These are phyloP conservation scores for Magnolia kwangsiensis DNA, from an alignment of 164 flowering plant genomes.

Conservation along the genomic window DNA sequence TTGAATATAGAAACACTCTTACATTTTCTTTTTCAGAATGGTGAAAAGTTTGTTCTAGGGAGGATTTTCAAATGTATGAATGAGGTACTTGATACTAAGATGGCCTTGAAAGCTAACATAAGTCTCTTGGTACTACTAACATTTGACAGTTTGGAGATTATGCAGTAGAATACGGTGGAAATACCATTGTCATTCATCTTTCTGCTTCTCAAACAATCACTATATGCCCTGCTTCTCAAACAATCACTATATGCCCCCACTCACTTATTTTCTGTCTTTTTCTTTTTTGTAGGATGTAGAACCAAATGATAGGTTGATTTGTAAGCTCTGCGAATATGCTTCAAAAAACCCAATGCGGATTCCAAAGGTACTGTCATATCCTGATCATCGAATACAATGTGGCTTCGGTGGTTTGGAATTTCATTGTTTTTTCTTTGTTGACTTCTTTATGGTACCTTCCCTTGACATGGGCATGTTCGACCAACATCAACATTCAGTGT, in stretches of 20 bases:
- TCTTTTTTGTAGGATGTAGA: conserved; percentile 53
- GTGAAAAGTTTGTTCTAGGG: not conserved
- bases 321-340: conserved; percentile 82
- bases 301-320: conserved; percentile 77
- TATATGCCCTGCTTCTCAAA: not conserved
- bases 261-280: not conserved
- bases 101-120: not conserved
- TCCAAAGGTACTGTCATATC: conserved; percentile 50
- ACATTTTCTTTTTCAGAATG: no score
- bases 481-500: not conserved
- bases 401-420: not conserved
- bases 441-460: not conserved
- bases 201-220: not conserved
- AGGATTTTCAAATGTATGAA: not conserved
- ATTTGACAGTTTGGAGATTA: not conserved
- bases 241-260: not conserved
- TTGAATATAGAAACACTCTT: no score
- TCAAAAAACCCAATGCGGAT: conserved; percentile 73
- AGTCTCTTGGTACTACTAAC: not conserved
- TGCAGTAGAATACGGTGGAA: not conserved
- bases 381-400: not conserved
- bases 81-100: no score
- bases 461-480: not conserved
- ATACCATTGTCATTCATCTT: not conserved
- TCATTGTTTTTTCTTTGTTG: not conserved